These are phyloP conservation scores for Candida ipomoeae DNA, from an alignment of 805 yeast species.

Conservation along the genomic window DNA sequence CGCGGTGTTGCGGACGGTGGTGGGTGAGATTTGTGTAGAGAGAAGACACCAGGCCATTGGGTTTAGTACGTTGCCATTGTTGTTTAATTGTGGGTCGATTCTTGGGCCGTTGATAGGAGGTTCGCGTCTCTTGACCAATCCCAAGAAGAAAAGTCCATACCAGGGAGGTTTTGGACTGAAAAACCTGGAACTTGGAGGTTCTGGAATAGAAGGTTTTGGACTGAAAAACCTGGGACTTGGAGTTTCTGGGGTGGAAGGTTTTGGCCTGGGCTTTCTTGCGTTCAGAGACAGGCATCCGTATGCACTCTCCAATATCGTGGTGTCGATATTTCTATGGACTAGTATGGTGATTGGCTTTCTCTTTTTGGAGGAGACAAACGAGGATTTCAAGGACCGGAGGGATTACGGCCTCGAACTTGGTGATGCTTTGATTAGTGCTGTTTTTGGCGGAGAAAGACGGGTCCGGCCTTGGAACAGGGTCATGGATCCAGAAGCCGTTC, in stretches of 20 bases:
- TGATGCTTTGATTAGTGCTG: constrained; percentile 23
- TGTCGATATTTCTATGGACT: constrained; percentile 32
- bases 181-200: too few relatives aligned
- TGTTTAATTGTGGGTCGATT: constrained; percentile 58
- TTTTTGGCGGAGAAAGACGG: constrained; percentile 19
- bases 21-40: constrained; percentile 58
- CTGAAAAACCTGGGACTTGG: neutral
- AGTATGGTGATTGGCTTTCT: constrained; percentile 39
- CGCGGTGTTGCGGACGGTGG: constrained; percentile 57
- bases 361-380: constrained; percentile 54
- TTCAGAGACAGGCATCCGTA: constrained; percentile 43
- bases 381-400: constrained; percentile 29
- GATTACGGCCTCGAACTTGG: constrained; percentile 48
- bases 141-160: constrained; percentile 24
- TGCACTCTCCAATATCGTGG: constrained; percentile 50
- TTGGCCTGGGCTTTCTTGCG: constrained; percentile 15
- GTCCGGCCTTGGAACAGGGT: constrained; percentile 22
- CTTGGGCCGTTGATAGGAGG: constrained; percentile 59
- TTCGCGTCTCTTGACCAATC: constrained; percentile 48
- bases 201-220: too few relatives aligned
- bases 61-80: constrained; percentile 55
- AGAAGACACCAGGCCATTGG: constrained; percentile 60
- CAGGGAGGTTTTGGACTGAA: neutral
- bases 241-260: too few relatives aligned
- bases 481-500: neutral